Percentiles rank a stretch among this genome's conserved stretches.
Conservation (phyloP, 768 basidiomycete species). For the Tulasnella sp. region DNA sequence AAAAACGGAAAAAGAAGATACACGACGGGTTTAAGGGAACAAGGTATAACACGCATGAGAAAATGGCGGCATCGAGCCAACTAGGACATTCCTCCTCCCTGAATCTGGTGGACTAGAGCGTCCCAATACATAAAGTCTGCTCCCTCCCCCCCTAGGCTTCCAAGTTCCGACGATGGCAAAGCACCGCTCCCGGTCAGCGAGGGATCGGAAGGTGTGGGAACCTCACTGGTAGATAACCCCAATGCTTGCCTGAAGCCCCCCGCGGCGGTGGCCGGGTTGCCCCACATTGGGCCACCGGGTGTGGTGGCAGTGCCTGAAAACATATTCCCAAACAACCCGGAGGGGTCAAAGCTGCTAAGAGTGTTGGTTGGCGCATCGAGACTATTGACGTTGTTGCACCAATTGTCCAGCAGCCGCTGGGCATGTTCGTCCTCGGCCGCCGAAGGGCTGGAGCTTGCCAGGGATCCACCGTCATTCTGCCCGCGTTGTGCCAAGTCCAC, state of each 20-base stretch:
- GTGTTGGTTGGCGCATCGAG: not conserved
- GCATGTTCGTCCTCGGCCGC: constrained; percentile 57
- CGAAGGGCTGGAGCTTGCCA: constrained; percentile 40
- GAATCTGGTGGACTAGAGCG: constrained; percentile 12
- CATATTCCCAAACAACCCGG: constrained; percentile 21
- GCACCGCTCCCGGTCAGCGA: not conserved
- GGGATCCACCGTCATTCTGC: not conserved
- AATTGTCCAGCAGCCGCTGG: constrained; percentile 72
- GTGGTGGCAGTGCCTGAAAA: constrained; percentile 5
- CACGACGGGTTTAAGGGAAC: not conserved
- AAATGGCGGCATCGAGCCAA: not conserved
- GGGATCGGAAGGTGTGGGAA: not conserved
- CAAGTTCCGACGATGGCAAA: not conserved
- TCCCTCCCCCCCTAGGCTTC: not conserved
- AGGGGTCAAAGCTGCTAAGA: not conserved
- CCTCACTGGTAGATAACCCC: not conserved
- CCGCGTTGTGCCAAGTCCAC: constrained; percentile 2
- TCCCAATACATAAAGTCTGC: constrained; percentile 13
- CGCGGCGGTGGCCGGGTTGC: constrained; percentile 30
- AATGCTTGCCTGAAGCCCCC: not conserved
- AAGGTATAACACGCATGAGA: not conserved
- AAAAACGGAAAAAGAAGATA: not conserved
- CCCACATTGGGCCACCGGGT: constrained; percentile 16
- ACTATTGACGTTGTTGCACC: constrained; percentile 71
- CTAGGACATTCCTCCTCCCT: constrained; percentile 11